Base-by-base conservation (phyloP, 2,329 filamentous ascomycete genomes). In the Periconia macrospinosa region DNA sequence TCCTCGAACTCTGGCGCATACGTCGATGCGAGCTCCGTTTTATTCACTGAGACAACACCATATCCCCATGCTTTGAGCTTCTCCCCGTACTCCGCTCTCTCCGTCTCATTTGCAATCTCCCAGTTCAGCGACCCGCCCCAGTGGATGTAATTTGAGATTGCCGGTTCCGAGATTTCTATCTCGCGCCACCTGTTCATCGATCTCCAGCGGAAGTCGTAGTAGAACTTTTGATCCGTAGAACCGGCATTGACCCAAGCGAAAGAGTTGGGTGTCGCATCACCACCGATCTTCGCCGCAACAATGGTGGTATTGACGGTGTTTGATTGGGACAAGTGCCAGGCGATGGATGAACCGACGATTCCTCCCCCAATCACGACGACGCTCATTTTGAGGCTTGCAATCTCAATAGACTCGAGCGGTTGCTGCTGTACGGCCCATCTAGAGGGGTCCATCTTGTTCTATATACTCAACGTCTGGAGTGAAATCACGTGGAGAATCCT, bases 181-280 rank as follows among this genome's bases (percentile, higher is more conserved):
- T 49, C 13, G 8, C 33, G 41, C 51, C 51, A 53, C 17, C 46
- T 41, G 19, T 45, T 42, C 51, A 53, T 53, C 33, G 51, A 53
- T 3, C 51, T 46, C 20, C 30, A 20, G 27, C 51, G 46, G 33
- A 53, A 53, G 20, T 53, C 33, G 42, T 53, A 53, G 37, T 53
- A 53, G 17, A 45, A 53, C 15, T 49, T 23, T 2, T 35, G 15
- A 15, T 49, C 47, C 6, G 51, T 45, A 1, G 51, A 49, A 6
- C 46, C 51, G 13, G 51, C 51, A 33, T 53, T 53, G 23, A 53
- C 41, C 51, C 51, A 53, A 3, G 51, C 46, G n/a, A 53, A 53
- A 0, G 51, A 53, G 20, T 53, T 53, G 15, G 51, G 51, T 3
- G 51, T 53, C 15, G 51, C 51, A n/a, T 46, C 33, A 35, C 51